Evolutionary conservation across 2,329 filamentous ascomycete species (phyloP).

Genomic region (Triangularia setosa): DNA sequence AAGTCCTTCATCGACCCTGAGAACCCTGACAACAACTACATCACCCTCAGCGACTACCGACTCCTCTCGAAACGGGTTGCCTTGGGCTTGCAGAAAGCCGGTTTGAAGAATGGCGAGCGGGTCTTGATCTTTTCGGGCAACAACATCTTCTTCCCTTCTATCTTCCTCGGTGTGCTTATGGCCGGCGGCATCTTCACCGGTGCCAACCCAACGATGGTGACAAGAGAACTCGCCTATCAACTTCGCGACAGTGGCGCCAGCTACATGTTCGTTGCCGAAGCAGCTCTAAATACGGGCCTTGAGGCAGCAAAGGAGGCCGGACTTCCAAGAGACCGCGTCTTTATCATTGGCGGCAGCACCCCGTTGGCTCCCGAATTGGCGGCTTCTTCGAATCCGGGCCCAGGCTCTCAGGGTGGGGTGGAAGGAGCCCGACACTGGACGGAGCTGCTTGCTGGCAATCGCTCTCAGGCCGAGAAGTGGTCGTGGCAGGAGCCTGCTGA

Average conservation of each 20-base stretch:
- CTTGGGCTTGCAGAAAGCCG: slow-evolving; percentile 59
- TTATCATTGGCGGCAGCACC: slow-evolving; percentile 58
- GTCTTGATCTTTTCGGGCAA: slow-evolving; percentile 72
- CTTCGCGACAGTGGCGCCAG: slow-evolving; percentile 65
- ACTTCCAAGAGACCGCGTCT: slow-evolving; percentile 53
- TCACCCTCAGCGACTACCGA: slow-evolving; percentile 63
- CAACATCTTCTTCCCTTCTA: slow-evolving; percentile 65
- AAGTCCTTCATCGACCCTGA: slow-evolving; percentile 61
- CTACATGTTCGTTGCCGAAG: slow-evolving; percentile 62
- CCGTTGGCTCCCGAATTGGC: slow-evolving; percentile 23
- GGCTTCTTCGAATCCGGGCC: slow-evolving; percentile 15
- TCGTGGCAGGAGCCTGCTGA: slow-evolving; percentile 57
- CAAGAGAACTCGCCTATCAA: slow-evolving; percentile 71
- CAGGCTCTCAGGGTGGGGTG: slow-evolving; percentile 24
- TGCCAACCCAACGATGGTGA: slow-evolving; percentile 45
- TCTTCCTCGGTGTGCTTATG: slow-evolving; percentile 71
- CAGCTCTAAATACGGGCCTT: slow-evolving; percentile 57
- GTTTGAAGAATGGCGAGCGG: slow-evolving; percentile 64
- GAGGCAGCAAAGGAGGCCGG: slow-evolving; percentile 60
- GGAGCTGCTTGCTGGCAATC: slow-evolving; percentile 49
- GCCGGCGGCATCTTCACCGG: slow-evolving; percentile 75
- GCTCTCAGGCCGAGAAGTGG: slow-evolving; percentile 51
- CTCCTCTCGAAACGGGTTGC: slow-evolving; percentile 70
- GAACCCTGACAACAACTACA: slow-evolving; percentile 60
- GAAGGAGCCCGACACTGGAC: slow-evolving; percentile 60